Percentiles rank a stretch among this genome's conserved stretches.
phyloP scores from a whole-genome alignment of 176 grass and related monocot genomes.

The Oryza australiensis region DNA sequence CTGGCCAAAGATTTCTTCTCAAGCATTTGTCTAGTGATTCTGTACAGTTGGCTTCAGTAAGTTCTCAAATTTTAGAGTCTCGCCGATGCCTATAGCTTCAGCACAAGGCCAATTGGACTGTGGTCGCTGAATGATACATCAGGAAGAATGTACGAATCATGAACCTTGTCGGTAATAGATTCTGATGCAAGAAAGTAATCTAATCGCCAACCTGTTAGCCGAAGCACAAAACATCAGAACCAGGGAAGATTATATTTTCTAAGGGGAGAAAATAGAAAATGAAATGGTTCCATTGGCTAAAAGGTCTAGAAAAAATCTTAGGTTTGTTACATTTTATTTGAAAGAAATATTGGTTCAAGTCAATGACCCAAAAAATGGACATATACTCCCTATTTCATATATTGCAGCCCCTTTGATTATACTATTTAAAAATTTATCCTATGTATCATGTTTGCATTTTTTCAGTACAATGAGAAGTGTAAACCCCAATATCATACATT shows the following conservation, averaged over 20 bases:
- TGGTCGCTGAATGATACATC: slow-evolving; percentile 79
- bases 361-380: background rate
- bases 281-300: background rate
- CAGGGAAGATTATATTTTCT: background rate
- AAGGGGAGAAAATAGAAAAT: background rate
- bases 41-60: background rate
- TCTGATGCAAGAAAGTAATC: slow-evolving; percentile 90
- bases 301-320: background rate
- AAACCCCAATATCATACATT: background rate
- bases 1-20: slow-evolving; percentile 22
- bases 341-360: background rate
- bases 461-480: background rate
- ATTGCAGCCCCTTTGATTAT: background rate
- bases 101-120: slow-evolving; percentile 77
- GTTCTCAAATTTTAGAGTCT: background rate
- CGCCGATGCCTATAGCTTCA: slow-evolving; percentile 52
- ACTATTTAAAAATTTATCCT: background rate
- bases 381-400: too few relatives aligned
- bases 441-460: background rate
- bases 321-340: background rate
- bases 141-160: slow-evolving; percentile 83
- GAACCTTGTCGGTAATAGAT: slow-evolving; percentile 50
- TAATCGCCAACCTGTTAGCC: slow-evolving; percentile 66
- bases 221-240: slow-evolving; percentile 2
- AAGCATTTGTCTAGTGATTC: background rate